Base-by-base conservation (phyloP, 2,329 filamentous ascomycete species). In the Hyphodiscus sp. region DNA sequence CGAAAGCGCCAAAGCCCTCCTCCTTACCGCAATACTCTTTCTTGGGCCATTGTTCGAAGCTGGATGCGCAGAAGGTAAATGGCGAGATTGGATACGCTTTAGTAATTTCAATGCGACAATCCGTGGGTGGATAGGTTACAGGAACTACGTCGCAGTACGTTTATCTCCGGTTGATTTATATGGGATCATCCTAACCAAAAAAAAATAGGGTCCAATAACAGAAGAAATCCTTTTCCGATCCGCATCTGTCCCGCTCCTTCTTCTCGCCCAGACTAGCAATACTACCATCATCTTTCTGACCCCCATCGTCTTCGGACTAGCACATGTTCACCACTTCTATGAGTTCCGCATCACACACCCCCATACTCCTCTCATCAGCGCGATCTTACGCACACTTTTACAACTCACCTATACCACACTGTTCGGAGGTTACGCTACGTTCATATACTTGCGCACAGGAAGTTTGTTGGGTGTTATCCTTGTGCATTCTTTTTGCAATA, bases 171-270 rank as follows among this genome's bases (percentile, higher is more conserved):
- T 19, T 10, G 33, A 5, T 13, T n/a, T 5, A 10, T 10, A 10
- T 13, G 33, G 33, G 33, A 38, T 38, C 33, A 38, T 38, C 33
- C 33, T 38, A 38, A 38, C 33, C 26, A 16, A 8, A 26, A 3
- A 38, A 19, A 23, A 19, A 5, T n/a, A 65, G 86, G 91, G 90
- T 38, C 91, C 94, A 0, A 74, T 94, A 51, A 96, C 91, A 11
- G 94, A 99, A 73, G 94, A 99, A 71, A 75, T 95, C 56, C 86
- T 96, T 64, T 99, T 96, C 76, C 88, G 94, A 66, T 90, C 89
- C 2, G 83, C 91, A 61, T 85, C 91, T 50, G 79, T 96, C 41
- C 88, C 92, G 1, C 77, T 96, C 11, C 85, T 96, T 66, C 74
- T 96, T 29, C 75, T 91, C 48, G 84, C 90, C 19, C 79, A 78